phyloP scores from a whole-genome alignment of 495 filamentous ascomycete species.

The Aspergillus haitiensis region DNA sequence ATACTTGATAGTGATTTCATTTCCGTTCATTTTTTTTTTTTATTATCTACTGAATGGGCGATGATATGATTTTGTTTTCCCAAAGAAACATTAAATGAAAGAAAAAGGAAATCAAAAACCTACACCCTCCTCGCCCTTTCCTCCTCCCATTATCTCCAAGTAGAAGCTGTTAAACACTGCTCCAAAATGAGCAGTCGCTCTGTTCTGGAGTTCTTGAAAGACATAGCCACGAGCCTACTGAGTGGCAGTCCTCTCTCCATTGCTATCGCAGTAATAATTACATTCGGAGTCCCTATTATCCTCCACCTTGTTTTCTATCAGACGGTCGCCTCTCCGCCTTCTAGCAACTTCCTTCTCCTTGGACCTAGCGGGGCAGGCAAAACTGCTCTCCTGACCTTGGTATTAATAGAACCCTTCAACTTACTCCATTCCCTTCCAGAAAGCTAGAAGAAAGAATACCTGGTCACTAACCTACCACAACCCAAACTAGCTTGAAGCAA shows the following conservation, averaged over 20 bases:
- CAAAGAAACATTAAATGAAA: too few species aligned
- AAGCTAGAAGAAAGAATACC: background rate
- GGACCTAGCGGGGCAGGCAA: constrained; percentile 87
- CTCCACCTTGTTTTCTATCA: constrained; percentile 76
- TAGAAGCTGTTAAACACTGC: background rate
- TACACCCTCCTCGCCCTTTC: background rate
- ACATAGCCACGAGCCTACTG: constrained; percentile 44
- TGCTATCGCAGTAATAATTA: constrained; percentile 63
- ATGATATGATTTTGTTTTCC: too few species aligned
- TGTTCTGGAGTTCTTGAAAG: constrained; percentile 37
- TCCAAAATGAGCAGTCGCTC: constrained; percentile 27
- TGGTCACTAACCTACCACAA: background rate
- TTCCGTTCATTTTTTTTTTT: too few species aligned
- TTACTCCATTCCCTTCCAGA: background rate
- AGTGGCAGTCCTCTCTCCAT: constrained; percentile 53
- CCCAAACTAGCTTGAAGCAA: constrained; percentile 48
- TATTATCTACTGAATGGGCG: too few species aligned
- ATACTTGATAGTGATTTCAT: too few species aligned
- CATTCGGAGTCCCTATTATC: constrained; percentile 70
- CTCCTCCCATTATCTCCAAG: background rate
- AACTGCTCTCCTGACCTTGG: constrained; percentile 80
- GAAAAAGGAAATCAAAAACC: background rate
- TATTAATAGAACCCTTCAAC: constrained; percentile 34
- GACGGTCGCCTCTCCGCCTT: constrained; percentile 59
- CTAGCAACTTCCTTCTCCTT: constrained; percentile 80